Evolutionary conservation across 2,329 filamentous ascomycete species (phyloP), one percentile per base, ranked within the genome.

Genomic region (Seiridium unicorne): DNA sequence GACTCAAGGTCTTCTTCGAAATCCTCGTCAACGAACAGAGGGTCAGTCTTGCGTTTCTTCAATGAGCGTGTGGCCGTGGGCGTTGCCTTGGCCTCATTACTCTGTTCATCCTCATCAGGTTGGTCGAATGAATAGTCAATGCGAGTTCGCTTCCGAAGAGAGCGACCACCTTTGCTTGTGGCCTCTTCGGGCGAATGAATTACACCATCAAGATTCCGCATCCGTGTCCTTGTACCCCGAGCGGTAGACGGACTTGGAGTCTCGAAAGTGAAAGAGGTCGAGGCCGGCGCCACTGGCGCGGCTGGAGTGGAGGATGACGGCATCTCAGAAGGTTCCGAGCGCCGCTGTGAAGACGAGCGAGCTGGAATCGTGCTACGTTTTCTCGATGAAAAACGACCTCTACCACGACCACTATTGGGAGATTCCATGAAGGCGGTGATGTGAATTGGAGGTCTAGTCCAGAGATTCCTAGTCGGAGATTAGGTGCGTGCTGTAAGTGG

Each of bases 61-160:
- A 70, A n/a, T 47, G 67, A 55, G 62, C 72, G 67, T 38, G 64
- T 60, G 42, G 65, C 49, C 51, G 62, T 56, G 55, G 71, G 60
- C 3, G 71, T 70, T 31, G 64, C 44, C 40, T 70, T 69, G 34
- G 64, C 53, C 5, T 61, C 62, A 51, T 66, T 63, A 36, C 65
- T 64, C 26, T 70, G 67, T 26, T 71, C 68, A 36, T 77, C 71
- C 48, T 85, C 82, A 61, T 84, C 81, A 58, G 80, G 78, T 62
- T 84, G 81, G 66, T 81, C 79, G 66, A 79, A 76, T 40, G 81
- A 82, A 74, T 86, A 86, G 71, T 86, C 83, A 63, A 86, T 77
- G 61, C 82, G 82, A 56, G 81, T 75, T 57, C 84, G 78, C 70
- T 82, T 84, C 64, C 84, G 78, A 36, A 87, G 77, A 40, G 83